Percentiles rank a stretch among this genome's conserved stretches.
Conservation (phyloP, 2,329 filamentous ascomycete species). For the Diaporthe caulivora region DNA sequence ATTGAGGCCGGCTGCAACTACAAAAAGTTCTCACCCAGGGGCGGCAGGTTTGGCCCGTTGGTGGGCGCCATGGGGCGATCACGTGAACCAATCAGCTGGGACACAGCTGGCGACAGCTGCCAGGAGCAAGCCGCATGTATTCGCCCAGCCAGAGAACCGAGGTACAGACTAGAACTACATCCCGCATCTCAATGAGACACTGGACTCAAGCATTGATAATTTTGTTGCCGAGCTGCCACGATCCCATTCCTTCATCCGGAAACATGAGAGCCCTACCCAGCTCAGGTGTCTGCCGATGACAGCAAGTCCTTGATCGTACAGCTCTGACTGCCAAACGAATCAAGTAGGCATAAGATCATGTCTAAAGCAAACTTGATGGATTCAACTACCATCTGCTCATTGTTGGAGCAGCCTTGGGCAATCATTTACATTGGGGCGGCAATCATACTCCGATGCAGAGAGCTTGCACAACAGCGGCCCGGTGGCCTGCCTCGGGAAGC, state of each 20-base stretch:
- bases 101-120: constrained; percentile 4
- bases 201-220: background rate
- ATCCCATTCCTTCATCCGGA: background rate
- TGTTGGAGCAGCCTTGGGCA: background rate
- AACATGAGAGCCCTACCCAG: background rate
- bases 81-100: constrained; percentile 8
- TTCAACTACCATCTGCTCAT: constrained; percentile 13
- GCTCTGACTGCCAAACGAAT: background rate
- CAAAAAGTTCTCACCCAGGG: constrained; percentile 34
- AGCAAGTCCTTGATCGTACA: background rate
- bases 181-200: background rate
- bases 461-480: constrained; percentile 15
- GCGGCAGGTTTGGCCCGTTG: constrained; percentile 10
- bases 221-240: background rate
- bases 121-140: too few species aligned
- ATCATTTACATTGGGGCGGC: background rate
- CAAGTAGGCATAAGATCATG: background rate
- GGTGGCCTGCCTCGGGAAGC: constrained; percentile 24
- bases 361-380: background rate
- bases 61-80: constrained; percentile 36
- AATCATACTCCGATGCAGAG: constrained; percentile 1
- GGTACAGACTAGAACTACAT: too few species aligned
- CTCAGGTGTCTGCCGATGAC: background rate
- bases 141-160: too few species aligned
- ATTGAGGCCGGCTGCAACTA: background rate